Evolutionary conservation across 2,329 filamentous ascomycete species (phyloP), one percentile per base, ranked within the genome.

Genomic region (Sporothrix pseudoabietina): DNA sequence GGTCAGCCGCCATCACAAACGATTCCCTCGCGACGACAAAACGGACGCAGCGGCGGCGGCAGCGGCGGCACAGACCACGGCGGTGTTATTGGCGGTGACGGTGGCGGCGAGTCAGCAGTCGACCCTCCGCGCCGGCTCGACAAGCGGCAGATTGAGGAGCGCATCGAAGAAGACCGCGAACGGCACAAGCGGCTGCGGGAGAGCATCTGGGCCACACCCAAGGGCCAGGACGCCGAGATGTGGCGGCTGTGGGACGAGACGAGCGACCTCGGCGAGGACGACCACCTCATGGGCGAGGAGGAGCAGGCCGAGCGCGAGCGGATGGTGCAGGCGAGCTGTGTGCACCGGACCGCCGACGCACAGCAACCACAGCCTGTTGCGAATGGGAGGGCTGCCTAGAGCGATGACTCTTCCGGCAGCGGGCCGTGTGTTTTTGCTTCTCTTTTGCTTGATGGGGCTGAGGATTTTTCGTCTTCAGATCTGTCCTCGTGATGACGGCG

Each of bases 111-210:
- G 76, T 73, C 78, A 35, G 76, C 75, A 47, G 76, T 80, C 5
- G 49, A 61, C 19, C 41, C 47, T 1, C 61, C 65, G 1, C 81
- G 83, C 39, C 81, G 83, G 19, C 81, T 96, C 70, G 93, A 98
- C 79, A 96, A 95, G 82, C 88, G 92, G 72, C 93, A 97, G 82
- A 92, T 98, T 71, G 94, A 98, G 83, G 94, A 98, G 84, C 87
- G 96, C 55, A 97, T 99, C 76, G 97, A 99, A 78, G 97, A 99
- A 82, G 96, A 99, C 81, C 87, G 96, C 3, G 96, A 99, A 81
- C 86, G 96, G 59, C 97, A 99, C 82, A 99, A 99, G 85, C 86
- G 95, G 59, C 85, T 95, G 78, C 85, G 96, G 30, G 96, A 99
- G 83, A 94, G 91, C 78, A 97, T 97, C 75, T 99, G 97, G 96